Evolutionary conservation across 257 asterid genomes (phyloP), one percentile per base, ranked within the genome.

Genomic region (Striga asiatica): DNA sequence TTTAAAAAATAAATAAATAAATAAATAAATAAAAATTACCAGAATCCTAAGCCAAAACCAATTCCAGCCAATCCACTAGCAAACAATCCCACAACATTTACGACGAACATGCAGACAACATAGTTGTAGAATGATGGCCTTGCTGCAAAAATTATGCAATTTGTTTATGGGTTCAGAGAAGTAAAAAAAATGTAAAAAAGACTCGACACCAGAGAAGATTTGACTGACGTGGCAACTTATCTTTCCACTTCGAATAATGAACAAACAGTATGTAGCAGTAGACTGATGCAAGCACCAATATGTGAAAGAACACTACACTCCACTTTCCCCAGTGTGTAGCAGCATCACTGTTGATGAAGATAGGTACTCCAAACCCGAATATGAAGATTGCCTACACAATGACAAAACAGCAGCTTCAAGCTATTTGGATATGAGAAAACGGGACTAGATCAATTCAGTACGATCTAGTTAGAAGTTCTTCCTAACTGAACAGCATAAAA

Each of bases 171-270:
- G 43, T 37, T 41, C 64, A 35, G 22, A 20, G 12, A 58, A 52
- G 50, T 25, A 5, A 32, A 18, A 38, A 16, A 29, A 19, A 20
- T 20, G n/a, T n/a, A n/a, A 31, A 12, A 54, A 13, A 21, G 53
- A 61, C 50, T 18, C 12, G 17, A 29, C 17, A 51, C 28, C 18
- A 18, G 23, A 13, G 32, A 31, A 29, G 37, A 10, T 52, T 21
- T 8, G 38, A 74, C 96, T 80, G 60, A 87, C 96, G 95, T 35
- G 96, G 98, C 62, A 91, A 71, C 82, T 82, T 81, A 46, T 82
- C 95, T 72, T 83, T 86, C 98, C 96, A 91, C 72, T 84, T 91
- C 22, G 98, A 82, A 66, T 83, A 87, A 71, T 91, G 98, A 69
- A 84, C 89, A 56, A 84, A 82, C 10, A 84, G 64, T 65, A 87